Percentiles rank a stretch among this genome's conserved stretches.
phyloP scores from a whole-genome alignment of 495 filamentous ascomycete species.

The Penicillium antarcticum region DNA sequence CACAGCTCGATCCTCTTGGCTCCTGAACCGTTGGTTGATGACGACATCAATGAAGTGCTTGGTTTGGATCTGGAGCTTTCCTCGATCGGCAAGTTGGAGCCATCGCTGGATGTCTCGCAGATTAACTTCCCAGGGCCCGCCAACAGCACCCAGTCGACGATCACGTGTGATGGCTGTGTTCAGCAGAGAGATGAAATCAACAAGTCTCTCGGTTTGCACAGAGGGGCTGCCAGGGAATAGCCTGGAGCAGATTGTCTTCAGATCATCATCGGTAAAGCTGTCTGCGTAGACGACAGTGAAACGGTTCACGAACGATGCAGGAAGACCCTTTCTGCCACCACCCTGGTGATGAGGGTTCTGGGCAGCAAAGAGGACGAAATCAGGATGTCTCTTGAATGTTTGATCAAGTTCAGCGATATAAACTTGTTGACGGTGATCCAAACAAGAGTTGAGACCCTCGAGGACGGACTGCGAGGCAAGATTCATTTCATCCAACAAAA shows the following conservation, averaged over 20 bases:
- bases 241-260: conserved; percentile 74
- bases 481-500: conserved; percentile 98
- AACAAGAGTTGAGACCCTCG: conserved; percentile 93
- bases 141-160: conserved; percentile 68
- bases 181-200: conserved; percentile 76
- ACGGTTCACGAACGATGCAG: conserved; percentile 93
- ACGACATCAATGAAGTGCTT: conserved; percentile 76
- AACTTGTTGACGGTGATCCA: conserved; percentile 95
- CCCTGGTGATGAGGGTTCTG: conserved; percentile 98
- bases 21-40: conserved; percentile 86
- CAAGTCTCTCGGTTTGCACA: conserved; percentile 56
- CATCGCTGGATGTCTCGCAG: conserved; percentile 88
- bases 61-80: conserved; percentile 48
- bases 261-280: conserved; percentile 73
- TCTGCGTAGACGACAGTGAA: conserved; percentile 98
- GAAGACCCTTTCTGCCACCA: conserved; percentile 91
- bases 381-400: conserved; percentile 81
- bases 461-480: conserved; percentile 94
- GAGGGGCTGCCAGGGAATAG: conserved; percentile 62
- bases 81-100: conserved; percentile 65
- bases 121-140: conserved; percentile 97
- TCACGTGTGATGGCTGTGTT: conserved; percentile 65
- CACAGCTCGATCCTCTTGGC: conserved; percentile 57
- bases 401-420: conserved; percentile 94
- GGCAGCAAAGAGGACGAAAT: conserved; percentile 91